These are phyloP conservation scores for Acacia concinna DNA, from an alignment of 331 rosid genomes.

Conservation along the genomic window DNA sequence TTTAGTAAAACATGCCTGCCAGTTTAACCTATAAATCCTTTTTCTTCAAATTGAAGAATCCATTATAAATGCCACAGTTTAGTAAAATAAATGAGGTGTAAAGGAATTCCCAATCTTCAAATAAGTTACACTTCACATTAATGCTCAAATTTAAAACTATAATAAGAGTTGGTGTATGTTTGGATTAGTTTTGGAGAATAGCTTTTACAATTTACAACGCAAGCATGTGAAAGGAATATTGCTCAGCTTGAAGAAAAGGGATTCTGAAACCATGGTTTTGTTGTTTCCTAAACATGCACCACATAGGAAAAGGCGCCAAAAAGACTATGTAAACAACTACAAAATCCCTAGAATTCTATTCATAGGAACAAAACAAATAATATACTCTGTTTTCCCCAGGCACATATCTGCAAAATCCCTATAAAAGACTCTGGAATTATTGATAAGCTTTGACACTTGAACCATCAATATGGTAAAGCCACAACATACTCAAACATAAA, in stretches of 20 bases:
- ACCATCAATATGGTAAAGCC: background rate
- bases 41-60: constrained; percentile 17
- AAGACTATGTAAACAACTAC: background rate
- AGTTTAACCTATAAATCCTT: background rate
- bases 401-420: background rate
- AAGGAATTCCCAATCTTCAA: background rate
- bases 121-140: background rate
- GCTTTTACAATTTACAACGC: too few species aligned
- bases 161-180: background rate
- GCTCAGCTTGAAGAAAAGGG: too few species aligned
- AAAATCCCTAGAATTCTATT: background rate
- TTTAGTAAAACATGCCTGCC: background rate
- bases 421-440: background rate
- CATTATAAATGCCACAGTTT: background rate
- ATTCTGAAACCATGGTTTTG: too few species aligned
- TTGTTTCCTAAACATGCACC: too few species aligned
- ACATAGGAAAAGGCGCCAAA: background rate
- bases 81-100: background rate
- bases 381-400: background rate
- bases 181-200: too few species aligned
- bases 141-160: background rate
- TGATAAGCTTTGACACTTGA: background rate
- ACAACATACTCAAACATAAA: background rate
- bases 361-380: background rate
- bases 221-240: too few species aligned